Conservation (phyloP, 2,329 filamentous ascomycete genomes). For the Xylaria sp. region DNA sequence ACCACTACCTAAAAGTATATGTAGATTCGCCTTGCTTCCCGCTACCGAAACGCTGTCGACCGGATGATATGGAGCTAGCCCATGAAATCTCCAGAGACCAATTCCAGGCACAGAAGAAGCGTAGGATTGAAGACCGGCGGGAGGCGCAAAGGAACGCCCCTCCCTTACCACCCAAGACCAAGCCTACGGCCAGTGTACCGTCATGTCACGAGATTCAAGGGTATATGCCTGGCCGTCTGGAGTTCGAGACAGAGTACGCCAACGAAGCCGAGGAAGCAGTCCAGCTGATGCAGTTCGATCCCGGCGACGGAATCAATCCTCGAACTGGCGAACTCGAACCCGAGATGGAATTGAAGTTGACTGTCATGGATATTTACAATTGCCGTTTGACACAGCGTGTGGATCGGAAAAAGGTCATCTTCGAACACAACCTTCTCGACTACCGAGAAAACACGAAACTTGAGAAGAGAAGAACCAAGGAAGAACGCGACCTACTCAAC, state of each 20-base stretch:
- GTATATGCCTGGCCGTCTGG: constrained; percentile 96
- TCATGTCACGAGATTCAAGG: constrained; percentile 98
- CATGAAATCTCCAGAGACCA: constrained; percentile 87
- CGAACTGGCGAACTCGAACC: constrained; percentile 85
- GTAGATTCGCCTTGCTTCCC: constrained; percentile 86
- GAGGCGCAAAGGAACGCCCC: constrained; percentile 86
- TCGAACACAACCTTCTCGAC: constrained; percentile 92
- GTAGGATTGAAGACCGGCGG: constrained; percentile 89
- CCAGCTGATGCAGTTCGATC: constrained; percentile 97
- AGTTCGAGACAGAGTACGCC: constrained; percentile 97
- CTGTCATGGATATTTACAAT: constrained; percentile 99
- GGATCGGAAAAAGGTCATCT: constrained; percentile 95
- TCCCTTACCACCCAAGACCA: constrained; percentile 88
- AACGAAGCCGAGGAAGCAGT: constrained; percentile 99
- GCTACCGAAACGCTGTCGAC: constrained; percentile 85
- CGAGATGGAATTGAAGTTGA: constrained; percentile 97
- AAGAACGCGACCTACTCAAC: constrained; percentile 89
- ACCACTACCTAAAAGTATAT: constrained; percentile 92
- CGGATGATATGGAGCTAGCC: constrained; percentile 79
- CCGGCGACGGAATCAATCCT: constrained; percentile 90
- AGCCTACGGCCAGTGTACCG: constrained; percentile 93
- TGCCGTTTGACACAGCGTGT: constrained; percentile 87
- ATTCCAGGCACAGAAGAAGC: constrained; percentile 92
- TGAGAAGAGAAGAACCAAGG: constrained; percentile 96
- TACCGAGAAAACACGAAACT: constrained; percentile 89